Conservation (phyloP, 2,329 filamentous ascomycete species). For the Aureobasidium subglaciale region DNA sequence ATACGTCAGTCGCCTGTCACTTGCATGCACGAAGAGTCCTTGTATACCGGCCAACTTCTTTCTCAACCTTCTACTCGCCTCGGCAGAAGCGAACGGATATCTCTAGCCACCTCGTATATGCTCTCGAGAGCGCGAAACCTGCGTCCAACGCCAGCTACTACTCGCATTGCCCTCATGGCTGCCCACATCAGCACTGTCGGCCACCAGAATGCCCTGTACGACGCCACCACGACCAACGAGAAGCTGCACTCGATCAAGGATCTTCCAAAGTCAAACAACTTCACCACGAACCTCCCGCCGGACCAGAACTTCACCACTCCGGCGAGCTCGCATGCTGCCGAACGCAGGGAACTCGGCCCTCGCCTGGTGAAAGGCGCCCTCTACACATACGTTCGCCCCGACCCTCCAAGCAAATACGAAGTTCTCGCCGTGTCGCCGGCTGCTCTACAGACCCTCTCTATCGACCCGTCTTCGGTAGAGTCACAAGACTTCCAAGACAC, state of each 20-base stretch:
- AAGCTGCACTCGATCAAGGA: constrained; percentile 38
- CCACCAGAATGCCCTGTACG: constrained; percentile 18
- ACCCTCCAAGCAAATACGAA: constrained; percentile 63
- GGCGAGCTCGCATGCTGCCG: constrained; percentile 69
- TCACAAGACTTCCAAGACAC: constrained; percentile 69
- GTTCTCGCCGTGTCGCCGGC: constrained; percentile 72
- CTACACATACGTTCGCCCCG: constrained; percentile 86
- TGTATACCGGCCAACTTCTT: too few relatives aligned
- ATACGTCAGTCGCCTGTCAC: constrained; percentile 3
- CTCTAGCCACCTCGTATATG: neutral
- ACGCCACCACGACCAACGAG: constrained; percentile 20
- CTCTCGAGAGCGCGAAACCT: constrained; percentile 9
- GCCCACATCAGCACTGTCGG: constrained; percentile 31
- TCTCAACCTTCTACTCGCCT: neutral
- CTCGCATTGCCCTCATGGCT: constrained; percentile 38
- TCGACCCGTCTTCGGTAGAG: constrained; percentile 59
- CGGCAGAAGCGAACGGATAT: neutral
- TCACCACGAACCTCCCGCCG: constrained; percentile 62
- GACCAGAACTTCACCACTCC: constrained; percentile 77
- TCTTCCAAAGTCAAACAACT: constrained; percentile 57
- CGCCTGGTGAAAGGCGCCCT: constrained; percentile 77
- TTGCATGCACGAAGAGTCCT: too few relatives aligned
- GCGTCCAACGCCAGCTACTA: constrained; percentile 5
- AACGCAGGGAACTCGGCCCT: constrained; percentile 68
- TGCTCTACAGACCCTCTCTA: constrained; percentile 74